phyloP scores from a whole-genome alignment of 2,329 filamentous ascomycete species.

The Penicillium sp. region DNA sequence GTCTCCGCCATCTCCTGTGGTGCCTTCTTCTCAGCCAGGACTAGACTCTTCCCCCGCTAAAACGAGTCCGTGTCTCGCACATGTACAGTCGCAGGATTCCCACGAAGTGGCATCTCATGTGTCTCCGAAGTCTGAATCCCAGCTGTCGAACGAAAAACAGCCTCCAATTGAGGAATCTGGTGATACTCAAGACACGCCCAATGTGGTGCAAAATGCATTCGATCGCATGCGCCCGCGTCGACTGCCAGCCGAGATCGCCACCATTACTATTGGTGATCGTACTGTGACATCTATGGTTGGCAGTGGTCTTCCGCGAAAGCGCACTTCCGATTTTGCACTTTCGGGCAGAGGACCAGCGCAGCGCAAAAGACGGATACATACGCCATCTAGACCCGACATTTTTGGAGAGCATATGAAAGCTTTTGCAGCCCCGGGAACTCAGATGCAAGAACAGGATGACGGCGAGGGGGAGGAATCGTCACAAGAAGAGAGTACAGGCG shows the following conservation, averaged over 20 bases:
- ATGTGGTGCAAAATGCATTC: slow-evolving; percentile 55
- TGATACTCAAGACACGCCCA: slow-evolving; percentile 31
- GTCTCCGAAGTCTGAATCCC: slow-evolving; percentile 12
- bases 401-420: slow-evolving; percentile 46
- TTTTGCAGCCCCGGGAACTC: slow-evolving; percentile 53
- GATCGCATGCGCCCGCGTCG: slow-evolving; percentile 61
- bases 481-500: slow-evolving; percentile 20
- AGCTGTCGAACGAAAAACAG: slow-evolving; percentile 5
- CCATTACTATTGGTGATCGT: slow-evolving; percentile 66
- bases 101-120: slow-evolving; percentile 5
- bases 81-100: slow-evolving; percentile 1
- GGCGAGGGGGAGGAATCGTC: slow-evolving; percentile 18
- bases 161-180: slow-evolving; percentile 6
- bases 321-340: slow-evolving; percentile 26
- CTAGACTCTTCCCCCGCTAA: slow-evolving; percentile 5
- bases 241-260: slow-evolving; percentile 58
- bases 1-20: slow-evolving; percentile 1
- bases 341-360: slow-evolving; percentile 20
- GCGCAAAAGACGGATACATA: slow-evolving; percentile 39
- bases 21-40: slow-evolving; percentile 2
- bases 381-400: slow-evolving; percentile 33
- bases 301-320: slow-evolving; percentile 42
- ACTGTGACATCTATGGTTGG: slow-evolving; percentile 63
- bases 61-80: background rate
- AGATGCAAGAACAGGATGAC: slow-evolving; percentile 22